Evolutionary conservation across 768 basidiomycete species (phyloP).

Genomic region (Suillus paluster): DNA sequence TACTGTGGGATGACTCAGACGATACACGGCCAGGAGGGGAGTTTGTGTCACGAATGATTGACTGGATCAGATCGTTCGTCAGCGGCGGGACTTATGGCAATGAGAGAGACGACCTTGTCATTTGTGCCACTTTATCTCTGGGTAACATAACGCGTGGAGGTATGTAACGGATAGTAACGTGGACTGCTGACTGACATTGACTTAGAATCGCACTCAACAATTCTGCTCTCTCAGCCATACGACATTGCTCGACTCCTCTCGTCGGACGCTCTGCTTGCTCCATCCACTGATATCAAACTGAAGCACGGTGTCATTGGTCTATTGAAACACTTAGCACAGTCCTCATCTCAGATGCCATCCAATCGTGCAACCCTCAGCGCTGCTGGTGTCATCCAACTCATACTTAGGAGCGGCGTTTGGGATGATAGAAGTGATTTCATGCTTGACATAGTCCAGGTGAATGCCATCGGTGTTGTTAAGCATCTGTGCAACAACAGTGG

Average conservation of each 20-base stretch:
- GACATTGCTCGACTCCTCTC: conserved; percentile 65
- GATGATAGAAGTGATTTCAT: conserved; percentile 73
- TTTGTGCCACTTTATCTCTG: conserved; percentile 81
- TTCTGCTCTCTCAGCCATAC: conserved; percentile 68
- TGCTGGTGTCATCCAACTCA: conserved; percentile 63
- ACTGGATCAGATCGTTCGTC: conserved; percentile 71
- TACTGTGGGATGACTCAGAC: conserved; percentile 74
- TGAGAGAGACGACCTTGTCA: conserved; percentile 73
- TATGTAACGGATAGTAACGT: conserved; percentile 33
- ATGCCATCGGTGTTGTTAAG: conserved; percentile 87
- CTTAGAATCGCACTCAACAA: conserved; percentile 60
- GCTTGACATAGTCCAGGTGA: conserved; percentile 85
- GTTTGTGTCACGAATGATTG: conserved; percentile 74
- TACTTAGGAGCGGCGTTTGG: conserved; percentile 71
- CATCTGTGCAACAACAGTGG: conserved; percentile 82
- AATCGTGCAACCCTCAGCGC: conserved; percentile 66
- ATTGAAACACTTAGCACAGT: conserved; percentile 83
- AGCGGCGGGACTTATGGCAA: conserved; percentile 36
- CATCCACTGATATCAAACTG: conserved; percentile 71
- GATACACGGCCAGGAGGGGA: conserved; percentile 62
- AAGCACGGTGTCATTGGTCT: conserved; percentile 90
- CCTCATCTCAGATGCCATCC: conserved; percentile 55
- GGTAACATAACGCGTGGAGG: conserved; percentile 84
- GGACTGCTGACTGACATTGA: conserved; percentile 14
- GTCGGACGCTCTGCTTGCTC: conserved; percentile 58